Evolutionary conservation across 1,139 yeast species (phyloP), one percentile per base, ranked within the genome.

Genomic region (Pichia sp.): DNA sequence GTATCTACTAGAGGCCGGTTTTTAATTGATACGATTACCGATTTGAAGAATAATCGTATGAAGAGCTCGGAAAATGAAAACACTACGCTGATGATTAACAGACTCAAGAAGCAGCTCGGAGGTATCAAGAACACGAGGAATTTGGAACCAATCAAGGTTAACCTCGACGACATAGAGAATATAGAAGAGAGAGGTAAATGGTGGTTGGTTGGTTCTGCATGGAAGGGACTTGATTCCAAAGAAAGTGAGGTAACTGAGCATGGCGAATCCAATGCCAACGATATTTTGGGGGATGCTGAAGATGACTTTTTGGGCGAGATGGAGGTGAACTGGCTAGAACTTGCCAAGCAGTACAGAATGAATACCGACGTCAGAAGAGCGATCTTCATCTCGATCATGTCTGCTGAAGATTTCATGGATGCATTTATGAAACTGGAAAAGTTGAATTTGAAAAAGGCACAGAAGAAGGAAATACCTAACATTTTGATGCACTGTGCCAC

Each of bases 171-270:
- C 72, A 91, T 95, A 56, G 82, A 81, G 51, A 82, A 81, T 59
- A 78, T 89, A 33, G 88, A 84, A 12, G 80, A 85, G 0, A 80
- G 84, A 60, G 99, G 99, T 55, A 93, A 92, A 70, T 95, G 99
- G 99, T 95, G 99, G 99, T 76, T 93, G 46, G 92, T 95, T 41
- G 99, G 99, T 48, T 88, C 98, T 3, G 97, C 99, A 0, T 93
- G 98, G 97, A 87, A 83, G 65, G 92, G 92, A 12, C 40, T 36
- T 12, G 40, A 36, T 36, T 36, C 16, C 40, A 10, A 55, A 44
- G 55, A 43, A 2, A 30, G 3, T 6, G 16, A 30, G n/a, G 16
- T 8, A 6, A 51, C 14, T 20, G 20, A n/a, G 2, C 41, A 41
- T 6, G 10, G 10, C 2, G 43, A 48, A 46, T 2, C 42, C 31